Percentiles rank a stretch among this genome's conserved stretches.
Conservation (phyloP, 441 rosid species). For the Populus hybrid region DNA sequence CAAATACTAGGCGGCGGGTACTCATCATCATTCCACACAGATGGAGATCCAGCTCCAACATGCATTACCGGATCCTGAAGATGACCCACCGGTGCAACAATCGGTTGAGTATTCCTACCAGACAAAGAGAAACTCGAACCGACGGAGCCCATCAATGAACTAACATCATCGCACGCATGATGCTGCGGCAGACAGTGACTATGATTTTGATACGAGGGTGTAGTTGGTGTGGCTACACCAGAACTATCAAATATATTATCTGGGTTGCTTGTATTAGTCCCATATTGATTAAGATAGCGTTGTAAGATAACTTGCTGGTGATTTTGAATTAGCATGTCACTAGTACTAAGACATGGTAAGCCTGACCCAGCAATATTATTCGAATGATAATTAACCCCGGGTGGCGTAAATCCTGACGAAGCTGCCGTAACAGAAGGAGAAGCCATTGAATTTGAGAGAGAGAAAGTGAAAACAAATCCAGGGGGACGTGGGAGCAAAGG, state of each 20-base stretch:
- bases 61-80: slow-evolving; percentile 26
- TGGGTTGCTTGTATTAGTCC: background rate
- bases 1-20: slow-evolving; percentile 51
- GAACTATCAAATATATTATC: background rate
- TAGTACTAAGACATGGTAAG: slow-evolving; percentile 24
- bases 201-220: slow-evolving; percentile 19
- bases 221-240: slow-evolving; percentile 18
- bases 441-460: slow-evolving; percentile 11
- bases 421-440: slow-evolving; percentile 4
- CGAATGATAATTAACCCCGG: slow-evolving; percentile 15
- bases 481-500: slow-evolving; percentile 91
- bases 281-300: slow-evolving; percentile 3
- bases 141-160: slow-evolving; percentile 40
- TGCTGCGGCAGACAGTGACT: background rate
- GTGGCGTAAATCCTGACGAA: slow-evolving; percentile 25
- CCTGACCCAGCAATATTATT: slow-evolving; percentile 23
- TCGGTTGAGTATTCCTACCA: slow-evolving; percentile 12
- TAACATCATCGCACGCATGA: background rate
- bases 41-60: slow-evolving; percentile 46
- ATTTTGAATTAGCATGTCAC: slow-evolving; percentile 15
- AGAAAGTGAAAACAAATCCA: slow-evolving; percentile 27
- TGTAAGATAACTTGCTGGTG: slow-evolving; percentile 17
- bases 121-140: slow-evolving; percentile 43
- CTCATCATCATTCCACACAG: slow-evolving; percentile 70
- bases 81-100: slow-evolving; percentile 28